Conservation (phyloP, 2,329 filamentous ascomycete species). For the Fusarium napiforme region DNA sequence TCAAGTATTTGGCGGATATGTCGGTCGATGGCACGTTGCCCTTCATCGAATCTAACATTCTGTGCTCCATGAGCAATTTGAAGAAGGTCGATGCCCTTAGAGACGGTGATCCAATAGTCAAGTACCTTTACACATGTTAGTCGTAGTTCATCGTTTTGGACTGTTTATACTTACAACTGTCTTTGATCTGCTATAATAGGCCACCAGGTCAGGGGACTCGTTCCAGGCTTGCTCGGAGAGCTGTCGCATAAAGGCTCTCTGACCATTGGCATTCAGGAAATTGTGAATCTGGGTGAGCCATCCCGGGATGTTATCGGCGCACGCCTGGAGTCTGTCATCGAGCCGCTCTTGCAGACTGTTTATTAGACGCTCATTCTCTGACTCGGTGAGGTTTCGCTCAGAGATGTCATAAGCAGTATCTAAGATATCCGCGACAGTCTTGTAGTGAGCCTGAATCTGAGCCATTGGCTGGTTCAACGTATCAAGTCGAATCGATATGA, state of each 20-base stretch:
- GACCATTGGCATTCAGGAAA: not conserved
- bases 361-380: not conserved
- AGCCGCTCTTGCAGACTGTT: not conserved
- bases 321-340: not conserved
- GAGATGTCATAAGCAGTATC: not conserved
- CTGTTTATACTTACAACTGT: not conserved
- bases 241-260: not conserved
- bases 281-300: not conserved
- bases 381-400: not conserved
- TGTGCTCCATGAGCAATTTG: not conserved
- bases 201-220: not conserved
- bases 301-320: not conserved
- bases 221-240: not conserved
- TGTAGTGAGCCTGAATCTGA: not conserved
- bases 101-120: not conserved
- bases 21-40: not conserved
- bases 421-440: not conserved
- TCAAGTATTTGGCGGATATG: not conserved
- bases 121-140: not conserved
- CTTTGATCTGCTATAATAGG: not conserved
- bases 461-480: not conserved
- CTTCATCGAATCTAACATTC: not conserved
- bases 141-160: not conserved
- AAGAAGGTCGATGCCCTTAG: not conserved
- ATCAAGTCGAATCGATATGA: not conserved